phyloP scores from a whole-genome alignment of 768 basidiomycete species.

The Cystobasidium onofrii region DNA sequence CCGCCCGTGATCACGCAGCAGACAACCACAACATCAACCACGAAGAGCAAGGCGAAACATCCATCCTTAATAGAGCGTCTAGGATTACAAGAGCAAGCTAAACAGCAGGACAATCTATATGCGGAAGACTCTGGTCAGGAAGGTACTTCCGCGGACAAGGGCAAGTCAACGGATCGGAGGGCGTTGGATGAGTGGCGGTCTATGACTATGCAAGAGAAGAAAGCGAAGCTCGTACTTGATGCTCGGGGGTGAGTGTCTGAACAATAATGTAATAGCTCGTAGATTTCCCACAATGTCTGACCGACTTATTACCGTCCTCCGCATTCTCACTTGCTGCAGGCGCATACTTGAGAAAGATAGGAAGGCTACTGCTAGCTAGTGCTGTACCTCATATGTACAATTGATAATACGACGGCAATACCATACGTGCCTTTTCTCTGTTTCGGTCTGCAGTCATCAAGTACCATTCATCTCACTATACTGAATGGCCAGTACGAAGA shows the following conservation, averaged over 20 bases:
- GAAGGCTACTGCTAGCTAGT: neutral
- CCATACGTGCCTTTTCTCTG: neutral
- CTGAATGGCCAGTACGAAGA: too few relatives aligned
- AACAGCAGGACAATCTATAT: neutral
- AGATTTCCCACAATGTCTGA: too few relatives aligned
- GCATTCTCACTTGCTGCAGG: neutral
- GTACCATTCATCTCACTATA: neutral
- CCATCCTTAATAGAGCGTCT: constrained; percentile 18
- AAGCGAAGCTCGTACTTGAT: constrained; percentile 12
- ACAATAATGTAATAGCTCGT: too few relatives aligned
- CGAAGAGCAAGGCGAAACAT: neutral
- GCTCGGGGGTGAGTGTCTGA: constrained; percentile 20
- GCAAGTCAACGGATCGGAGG: neutral
- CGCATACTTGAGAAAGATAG: neutral
- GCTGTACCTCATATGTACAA: neutral
- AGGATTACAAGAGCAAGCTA: constrained; percentile 17
- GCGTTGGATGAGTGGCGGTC: neutral
- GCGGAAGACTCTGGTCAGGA: neutral
- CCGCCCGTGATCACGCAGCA: neutral
- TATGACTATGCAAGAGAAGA: constrained; percentile 27
- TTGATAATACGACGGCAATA: neutral
- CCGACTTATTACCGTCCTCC: neutral
- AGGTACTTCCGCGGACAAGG: neutral
- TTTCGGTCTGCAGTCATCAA: neutral
- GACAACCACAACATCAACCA: neutral